Base-by-base conservation (phyloP, 2,329 filamentous ascomycete species). In the Sarocladium oryzae region DNA sequence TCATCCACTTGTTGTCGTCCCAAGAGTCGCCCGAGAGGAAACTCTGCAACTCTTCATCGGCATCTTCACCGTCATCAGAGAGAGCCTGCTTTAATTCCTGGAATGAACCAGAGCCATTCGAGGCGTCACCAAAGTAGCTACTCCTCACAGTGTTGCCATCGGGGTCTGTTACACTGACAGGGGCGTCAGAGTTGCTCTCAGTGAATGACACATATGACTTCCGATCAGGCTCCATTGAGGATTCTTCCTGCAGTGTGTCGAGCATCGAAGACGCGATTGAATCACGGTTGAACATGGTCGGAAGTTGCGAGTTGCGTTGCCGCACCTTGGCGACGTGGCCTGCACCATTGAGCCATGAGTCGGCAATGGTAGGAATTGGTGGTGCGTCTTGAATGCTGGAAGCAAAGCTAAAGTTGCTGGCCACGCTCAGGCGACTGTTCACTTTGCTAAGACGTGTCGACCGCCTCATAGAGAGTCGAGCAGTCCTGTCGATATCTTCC, bases 1-100 rank as follows among this genome's bases (percentile, higher is more conserved):
- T 96, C 90, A 99, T 97, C 88, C 95, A 99, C 68, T 96, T 95
- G 72, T 92, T 88, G 56, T 96, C 91, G 57, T 95, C 91, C 84
- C 93, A 97, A 8, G 89, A 95, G 64, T 96, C 89, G 56, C 89
- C 89, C 30, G 89, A 84, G 36, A 97, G 77, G 75, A 96, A 96
- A 63, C 91, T 91, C 59, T 86, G 83, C 20, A 97, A 77, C 60
- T 93, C 91, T 62, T 91, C 88, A 60, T 97, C 92, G 6, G 84
- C 83, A 61, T 95, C 93, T 64, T 96, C 92, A 30, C 90, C 91
- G 61, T 97, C 92, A 59, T 95, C 88, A 15, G 86, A 87, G 35
- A 96, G 80, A 30, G 91, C 88, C 62, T 93, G 83, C 52, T 86
- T 89, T 49, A 96, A 77, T 53, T 95, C 89, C 66, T 89, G 88